Evolutionary conservation across 2,329 filamentous ascomycete species (phyloP).

Genomic region (Ambrosiella cleistominuta): DNA sequence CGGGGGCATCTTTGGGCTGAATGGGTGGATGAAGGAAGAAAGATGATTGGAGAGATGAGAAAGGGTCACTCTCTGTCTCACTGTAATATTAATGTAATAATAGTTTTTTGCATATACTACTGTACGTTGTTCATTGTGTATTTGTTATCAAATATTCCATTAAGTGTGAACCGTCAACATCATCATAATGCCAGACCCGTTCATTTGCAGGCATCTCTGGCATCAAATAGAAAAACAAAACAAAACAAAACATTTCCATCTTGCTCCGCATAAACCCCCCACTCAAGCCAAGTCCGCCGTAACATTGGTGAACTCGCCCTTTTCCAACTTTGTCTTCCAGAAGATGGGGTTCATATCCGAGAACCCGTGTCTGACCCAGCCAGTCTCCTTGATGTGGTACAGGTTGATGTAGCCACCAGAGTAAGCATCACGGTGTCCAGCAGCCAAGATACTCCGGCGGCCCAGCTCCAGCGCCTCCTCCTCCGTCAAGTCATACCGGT

Average conservation of each 20-base stretch:
- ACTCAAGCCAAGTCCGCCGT: conserved; percentile 53
- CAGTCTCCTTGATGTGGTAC: conserved; percentile 97
- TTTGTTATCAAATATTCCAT: conserved; percentile 6
- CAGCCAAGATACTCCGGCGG: conserved; percentile 79
- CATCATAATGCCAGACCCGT: conserved; percentile 10
- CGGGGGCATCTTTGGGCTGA: conserved; percentile 49
- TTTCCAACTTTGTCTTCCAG: conserved; percentile 98
- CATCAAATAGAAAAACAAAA: conserved; percentile 4
- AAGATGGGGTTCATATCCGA: conserved; percentile 97
- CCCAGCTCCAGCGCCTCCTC: conserved; percentile 86
- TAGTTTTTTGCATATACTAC: not conserved
- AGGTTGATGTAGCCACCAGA: conserved; percentile 97
- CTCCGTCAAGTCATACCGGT: conserved; percentile 70
- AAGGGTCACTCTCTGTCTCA: not conserved
- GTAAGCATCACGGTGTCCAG: conserved; percentile 95
- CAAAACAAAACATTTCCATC: not conserved
- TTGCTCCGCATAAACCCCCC: conserved; percentile 3
- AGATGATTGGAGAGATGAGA: not conserved
- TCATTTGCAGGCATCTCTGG: conserved; percentile 8
- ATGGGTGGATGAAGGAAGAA: conserved; percentile 25
- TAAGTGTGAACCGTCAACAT: conserved; percentile 10
- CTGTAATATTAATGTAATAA: not conserved
- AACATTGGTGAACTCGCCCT: conserved; percentile 95
- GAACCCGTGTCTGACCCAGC: conserved; percentile 98
- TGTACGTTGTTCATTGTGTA: not conserved